Evolutionary conservation across 345 rosid species (phyloP), one percentile per base, ranked within the genome.

Genomic region (Trapa bicornis): DNA sequence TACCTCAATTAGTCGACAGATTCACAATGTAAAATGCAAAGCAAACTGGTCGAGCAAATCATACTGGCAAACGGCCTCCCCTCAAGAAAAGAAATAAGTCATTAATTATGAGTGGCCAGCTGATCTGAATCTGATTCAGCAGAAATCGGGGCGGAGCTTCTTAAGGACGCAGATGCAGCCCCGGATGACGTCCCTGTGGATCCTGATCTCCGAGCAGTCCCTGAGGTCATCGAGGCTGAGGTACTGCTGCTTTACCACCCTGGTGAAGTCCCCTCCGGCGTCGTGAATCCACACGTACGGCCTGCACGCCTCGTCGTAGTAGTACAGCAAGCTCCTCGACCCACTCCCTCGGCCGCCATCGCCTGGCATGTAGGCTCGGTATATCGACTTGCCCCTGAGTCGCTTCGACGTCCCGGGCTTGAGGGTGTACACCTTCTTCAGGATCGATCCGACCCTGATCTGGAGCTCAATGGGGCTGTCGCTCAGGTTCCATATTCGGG

Each of bases 271-370:
- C 2, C 82, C 86, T 12, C 88, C 90, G 0, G 81, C 72, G 68
- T 86, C 96, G 62, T 89, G 85, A 5, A 89, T 84, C 98, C 98
- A 92, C 9, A 92, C 81, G 68, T 92, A 92, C 39, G 95, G 98
- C 48, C 77, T 87, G 58, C 87, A 85, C 0, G 96, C 82, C 77
- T 87, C 87, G 48, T 92, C 96, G 41, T 81, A 77, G 81, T 82
- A 81, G 71, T 92, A 86, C 65, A 83, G 65, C 88, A 91, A 70
- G 72, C 79, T 83, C 80, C 76, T 85, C 83, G 74, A 80, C 47
- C 86, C 78, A 6, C 75, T 85, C 22, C 62, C 66, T 66, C 65
- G 36, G 61, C 71, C 61, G 62, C 69, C 56, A 57, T 61, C 7
- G 66, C 68, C 37, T 61, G 50, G 86, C 93, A 80, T 82, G 64